Evolutionary conservation across 176 grass and related monocot genomes (phyloP).

Genomic region (Musa schizocarpa): DNA sequence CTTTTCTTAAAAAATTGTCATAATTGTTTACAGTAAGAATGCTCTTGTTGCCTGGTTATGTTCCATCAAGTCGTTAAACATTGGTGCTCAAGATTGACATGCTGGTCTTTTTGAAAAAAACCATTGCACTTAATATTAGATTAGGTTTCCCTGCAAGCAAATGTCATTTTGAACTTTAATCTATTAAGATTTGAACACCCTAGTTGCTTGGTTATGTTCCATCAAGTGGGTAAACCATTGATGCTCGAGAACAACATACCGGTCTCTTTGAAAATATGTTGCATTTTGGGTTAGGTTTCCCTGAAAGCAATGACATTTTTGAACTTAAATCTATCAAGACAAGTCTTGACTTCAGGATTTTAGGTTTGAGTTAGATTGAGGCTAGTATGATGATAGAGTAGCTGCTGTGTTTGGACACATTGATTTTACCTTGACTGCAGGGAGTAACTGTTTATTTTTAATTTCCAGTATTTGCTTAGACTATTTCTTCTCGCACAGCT

Average conservation of each 20-base stretch:
- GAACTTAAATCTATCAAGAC: neutral
- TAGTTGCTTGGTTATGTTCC: neutral
- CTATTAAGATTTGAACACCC: neutral
- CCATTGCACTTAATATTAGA: neutral
- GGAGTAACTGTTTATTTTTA: neutral
- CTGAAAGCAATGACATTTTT: neutral
- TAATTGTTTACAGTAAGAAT: neutral
- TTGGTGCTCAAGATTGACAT: neutral
- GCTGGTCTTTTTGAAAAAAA: neutral
- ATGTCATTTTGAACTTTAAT: neutral
- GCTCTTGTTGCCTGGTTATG: neutral
- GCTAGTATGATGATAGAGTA: neutral
- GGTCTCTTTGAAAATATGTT: neutral
- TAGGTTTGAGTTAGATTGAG: neutral
- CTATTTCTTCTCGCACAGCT: no score
- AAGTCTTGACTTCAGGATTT: neutral
- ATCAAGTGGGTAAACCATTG: neutral
- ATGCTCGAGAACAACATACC: neutral
- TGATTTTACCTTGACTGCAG: neutral
- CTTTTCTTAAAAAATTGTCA: neutral
- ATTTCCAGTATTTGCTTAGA: neutral
- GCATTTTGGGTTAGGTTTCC: neutral
- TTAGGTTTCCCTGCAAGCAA: neutral
- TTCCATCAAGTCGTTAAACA: neutral
- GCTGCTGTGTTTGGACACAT: neutral